Percentiles rank a stretch among this genome's conserved stretches.
These are phyloP conservation scores for Selaginella moellendorffii DNA, from an alignment of 75 land plant species.

Conservation along the genomic window DNA sequence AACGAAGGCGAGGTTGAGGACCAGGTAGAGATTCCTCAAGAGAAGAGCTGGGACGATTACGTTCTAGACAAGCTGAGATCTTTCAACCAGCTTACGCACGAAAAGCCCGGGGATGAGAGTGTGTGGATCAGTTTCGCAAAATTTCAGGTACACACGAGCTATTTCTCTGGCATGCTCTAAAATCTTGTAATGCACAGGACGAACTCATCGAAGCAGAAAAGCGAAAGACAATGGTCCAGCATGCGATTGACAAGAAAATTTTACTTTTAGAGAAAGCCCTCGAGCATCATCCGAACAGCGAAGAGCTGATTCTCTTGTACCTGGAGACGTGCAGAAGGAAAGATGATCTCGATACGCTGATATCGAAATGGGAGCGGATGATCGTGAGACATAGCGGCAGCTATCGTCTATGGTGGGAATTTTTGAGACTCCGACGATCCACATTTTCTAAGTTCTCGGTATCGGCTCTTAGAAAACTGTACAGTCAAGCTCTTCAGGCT, in stretches of 20 bases:
- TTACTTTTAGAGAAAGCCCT: slow-evolving; percentile 77
- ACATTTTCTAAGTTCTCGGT: slow-evolving; percentile 82
- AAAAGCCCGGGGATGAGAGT: slow-evolving; percentile 63
- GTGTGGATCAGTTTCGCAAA: slow-evolving; percentile 79
- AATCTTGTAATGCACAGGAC: no score
- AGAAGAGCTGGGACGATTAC: slow-evolving; percentile 88
- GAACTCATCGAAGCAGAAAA: slow-evolving; percentile 45
- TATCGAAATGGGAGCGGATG: slow-evolving; percentile 59
- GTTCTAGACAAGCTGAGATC: slow-evolving; percentile 60
- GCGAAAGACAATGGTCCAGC: slow-evolving; percentile 69
- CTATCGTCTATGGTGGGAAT: slow-evolving; percentile 72
- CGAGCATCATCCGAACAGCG: slow-evolving; percentile 76
- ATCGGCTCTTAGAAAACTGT: slow-evolving; percentile 53
- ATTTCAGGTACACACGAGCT: slow-evolving; percentile 38
- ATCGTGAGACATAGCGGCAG: slow-evolving; percentile 49
- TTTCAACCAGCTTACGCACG: slow-evolving; percentile 63
- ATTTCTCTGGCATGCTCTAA: no score
- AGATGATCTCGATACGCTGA: slow-evolving; percentile 37
- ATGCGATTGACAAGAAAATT: slow-evolving; percentile 85
- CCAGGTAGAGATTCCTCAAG: slow-evolving; percentile 18
- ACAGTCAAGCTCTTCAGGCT: slow-evolving; percentile 70
- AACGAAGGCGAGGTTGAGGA: not conserved
- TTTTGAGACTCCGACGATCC: slow-evolving; percentile 42
- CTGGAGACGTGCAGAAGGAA: slow-evolving; percentile 56
- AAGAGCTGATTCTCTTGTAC: slow-evolving; percentile 52